Conservation (phyloP, 805 yeast genomes). For the Suhomyces faveliae region DNA sequence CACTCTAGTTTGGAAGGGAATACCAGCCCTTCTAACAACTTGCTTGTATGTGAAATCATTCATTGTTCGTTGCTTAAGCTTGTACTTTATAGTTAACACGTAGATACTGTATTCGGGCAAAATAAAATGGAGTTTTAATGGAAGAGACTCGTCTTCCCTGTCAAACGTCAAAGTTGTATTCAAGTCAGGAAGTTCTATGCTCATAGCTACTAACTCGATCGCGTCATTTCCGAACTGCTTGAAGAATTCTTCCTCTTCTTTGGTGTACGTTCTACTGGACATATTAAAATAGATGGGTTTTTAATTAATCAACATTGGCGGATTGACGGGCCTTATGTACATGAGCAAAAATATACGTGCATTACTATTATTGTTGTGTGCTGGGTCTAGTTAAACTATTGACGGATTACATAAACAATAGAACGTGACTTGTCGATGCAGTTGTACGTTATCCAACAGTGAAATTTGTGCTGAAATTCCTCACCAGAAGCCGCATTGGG, state of each 20-base stretch:
- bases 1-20: slow-evolving; percentile 22
- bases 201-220: slow-evolving; percentile 26
- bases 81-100: slow-evolving; percentile 22
- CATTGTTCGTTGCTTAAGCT: slow-evolving; percentile 20
- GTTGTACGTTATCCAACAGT: background rate
- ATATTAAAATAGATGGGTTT: background rate
- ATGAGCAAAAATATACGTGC: background rate
- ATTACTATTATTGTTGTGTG: background rate
- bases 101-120: slow-evolving; percentile 27
- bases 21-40: slow-evolving; percentile 27
- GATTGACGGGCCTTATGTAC: background rate
- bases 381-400: background rate
- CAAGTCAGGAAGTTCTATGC: slow-evolving; percentile 25
- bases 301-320: background rate
- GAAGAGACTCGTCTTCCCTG: slow-evolving; percentile 25
- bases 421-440: background rate
- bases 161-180: slow-evolving; percentile 20
- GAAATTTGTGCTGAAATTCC: background rate
- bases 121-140: slow-evolving; percentile 21
- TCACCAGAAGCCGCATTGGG: background rate
- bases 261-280: background rate
- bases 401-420: background rate
- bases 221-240: slow-evolving; percentile 22
- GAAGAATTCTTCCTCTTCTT: slow-evolving; percentile 11
- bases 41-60: slow-evolving; percentile 24